Evolutionary conservation across 768 basidiomycete genomes (phyloP).

Genomic region (Galerina sulciceps): DNA sequence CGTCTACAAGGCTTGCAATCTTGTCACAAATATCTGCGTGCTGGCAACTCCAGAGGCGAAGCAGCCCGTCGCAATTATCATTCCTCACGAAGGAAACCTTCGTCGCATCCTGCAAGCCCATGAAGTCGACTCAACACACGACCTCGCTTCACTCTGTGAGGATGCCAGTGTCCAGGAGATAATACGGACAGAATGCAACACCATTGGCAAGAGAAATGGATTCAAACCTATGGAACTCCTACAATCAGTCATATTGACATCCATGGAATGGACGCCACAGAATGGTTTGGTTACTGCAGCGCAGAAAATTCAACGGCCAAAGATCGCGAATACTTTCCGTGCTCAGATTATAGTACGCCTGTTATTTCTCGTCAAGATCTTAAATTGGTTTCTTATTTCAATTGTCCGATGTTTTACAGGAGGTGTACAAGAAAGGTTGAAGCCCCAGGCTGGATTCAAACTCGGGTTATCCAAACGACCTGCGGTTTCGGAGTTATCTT

Average conservation of each 20-base stretch:
- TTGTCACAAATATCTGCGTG: slow-evolving; percentile 84
- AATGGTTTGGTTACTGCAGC: slow-evolving; percentile 76
- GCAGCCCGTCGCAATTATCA: slow-evolving; percentile 85
- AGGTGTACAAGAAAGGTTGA: slow-evolving; percentile 22
- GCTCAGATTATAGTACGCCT: slow-evolving; percentile 30
- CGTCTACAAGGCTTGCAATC: slow-evolving; percentile 81
- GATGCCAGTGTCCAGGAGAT: slow-evolving; percentile 57
- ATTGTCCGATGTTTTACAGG: slow-evolving; percentile 12
- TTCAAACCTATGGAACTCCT: slow-evolving; percentile 82
- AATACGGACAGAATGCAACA: slow-evolving; percentile 79
- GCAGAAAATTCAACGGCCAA: slow-evolving; percentile 41
- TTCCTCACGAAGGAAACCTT: slow-evolving; percentile 80
- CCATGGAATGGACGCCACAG: slow-evolving; percentile 94
- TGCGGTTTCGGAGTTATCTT: too few species aligned
- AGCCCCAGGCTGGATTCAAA: not conserved
- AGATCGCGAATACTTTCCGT: slow-evolving; percentile 38
- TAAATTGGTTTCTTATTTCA: not conserved
- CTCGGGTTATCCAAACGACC: too few species aligned
- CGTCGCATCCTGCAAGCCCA: slow-evolving; percentile 51
- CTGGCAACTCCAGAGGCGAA: slow-evolving; percentile 76
- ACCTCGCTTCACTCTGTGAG: slow-evolving; percentile 58
- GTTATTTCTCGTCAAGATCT: not conserved
- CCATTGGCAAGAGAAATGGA: slow-evolving; percentile 81
- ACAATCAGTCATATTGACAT: slow-evolving; percentile 74
- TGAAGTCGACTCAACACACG: slow-evolving; percentile 41